A percentile compares a stretch with the other conserved stretches of the same genome.
Evolutionary conservation across 176 grass and related monocot species (phyloP).

Genomic region (Cenchrus americanus): DNA sequence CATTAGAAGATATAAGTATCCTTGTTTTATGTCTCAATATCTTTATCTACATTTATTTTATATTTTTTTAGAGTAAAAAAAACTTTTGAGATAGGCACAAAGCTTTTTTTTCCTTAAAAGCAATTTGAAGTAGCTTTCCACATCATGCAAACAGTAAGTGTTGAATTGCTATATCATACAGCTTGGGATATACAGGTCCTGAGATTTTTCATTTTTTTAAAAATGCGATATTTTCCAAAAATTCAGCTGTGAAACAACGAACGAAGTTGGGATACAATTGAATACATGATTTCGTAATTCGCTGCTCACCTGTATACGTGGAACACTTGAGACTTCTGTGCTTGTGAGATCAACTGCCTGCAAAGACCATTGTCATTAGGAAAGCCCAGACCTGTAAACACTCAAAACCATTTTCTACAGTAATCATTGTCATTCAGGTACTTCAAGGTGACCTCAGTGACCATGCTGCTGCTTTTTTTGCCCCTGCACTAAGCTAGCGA

Average conservation of each 20-base stretch:
- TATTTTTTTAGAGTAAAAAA: too few species aligned
- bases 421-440: not conserved
- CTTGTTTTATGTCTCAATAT: slow-evolving; percentile 26
- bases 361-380: slow-evolving; percentile 40
- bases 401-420: not conserved
- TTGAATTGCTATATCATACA: not conserved
- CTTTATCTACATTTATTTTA: slow-evolving; percentile 29
- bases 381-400: not conserved
- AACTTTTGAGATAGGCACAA: not conserved
- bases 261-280: too few species aligned
- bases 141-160: slow-evolving; percentile 11
- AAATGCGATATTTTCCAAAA: slow-evolving; percentile 29
- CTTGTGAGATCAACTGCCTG: slow-evolving; percentile 94
- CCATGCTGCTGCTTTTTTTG: not conserved
- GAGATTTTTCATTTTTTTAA: not conserved
- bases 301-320: slow-evolving; percentile 56
- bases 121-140: slow-evolving; percentile 14
- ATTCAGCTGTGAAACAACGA: slow-evolving; percentile 8
- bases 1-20: slow-evolving; percentile 41
- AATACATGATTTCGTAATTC: not conserved
- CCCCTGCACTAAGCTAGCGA: not conserved
- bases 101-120: not conserved
- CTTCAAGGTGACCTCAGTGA: slow-evolving; percentile 8
- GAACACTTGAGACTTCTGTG: slow-evolving; percentile 68
- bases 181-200: slow-evolving; percentile 12